These are phyloP conservation scores for Hyphopichia burtonii DNA, from an alignment of 1,139 yeast species.

Conservation along the genomic window DNA sequence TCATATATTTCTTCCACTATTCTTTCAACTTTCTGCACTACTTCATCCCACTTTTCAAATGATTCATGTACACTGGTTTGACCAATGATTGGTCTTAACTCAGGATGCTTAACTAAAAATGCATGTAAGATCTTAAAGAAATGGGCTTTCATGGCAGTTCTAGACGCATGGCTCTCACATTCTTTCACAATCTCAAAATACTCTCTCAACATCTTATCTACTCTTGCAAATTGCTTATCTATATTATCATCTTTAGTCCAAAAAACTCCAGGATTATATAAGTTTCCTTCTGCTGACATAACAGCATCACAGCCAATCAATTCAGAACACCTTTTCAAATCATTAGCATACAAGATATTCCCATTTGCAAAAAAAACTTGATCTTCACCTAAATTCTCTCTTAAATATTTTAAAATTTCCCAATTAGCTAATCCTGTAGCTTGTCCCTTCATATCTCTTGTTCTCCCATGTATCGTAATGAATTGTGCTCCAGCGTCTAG, in stretches of 20 bases:
- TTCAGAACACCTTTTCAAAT: conserved; percentile 64
- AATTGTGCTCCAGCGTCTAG: conserved; percentile 94
- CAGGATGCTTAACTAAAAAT: conserved; percentile 71
- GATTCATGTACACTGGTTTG: conserved; percentile 45
- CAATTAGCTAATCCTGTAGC: conserved; percentile 94
- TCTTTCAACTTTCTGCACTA: conserved; percentile 67
- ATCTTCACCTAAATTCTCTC: conserved; percentile 77
- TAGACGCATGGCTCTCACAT: conserved; percentile 71
- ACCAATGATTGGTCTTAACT: conserved; percentile 74
- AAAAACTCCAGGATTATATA: conserved; percentile 92
- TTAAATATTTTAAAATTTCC: conserved; percentile 69
- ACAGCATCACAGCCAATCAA: conserved; percentile 80
- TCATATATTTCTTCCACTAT: conserved; percentile 57
- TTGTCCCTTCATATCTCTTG: conserved; percentile 97
- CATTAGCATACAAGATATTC: conserved; percentile 81
- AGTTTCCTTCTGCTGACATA: conserved; percentile 96
- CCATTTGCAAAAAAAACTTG: conserved; percentile 95
- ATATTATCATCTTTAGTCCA: conserved; percentile 52
- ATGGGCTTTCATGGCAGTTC: conserved; percentile 87
- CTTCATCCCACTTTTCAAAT: conserved; percentile 63
- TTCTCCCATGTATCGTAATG: conserved; percentile 91
- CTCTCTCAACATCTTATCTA: conserved; percentile 78
- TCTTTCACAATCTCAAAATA: conserved; percentile 79
- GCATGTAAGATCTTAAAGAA: conserved; percentile 83
- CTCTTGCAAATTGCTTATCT: conserved; percentile 78